Conservation (phyloP, 495 filamentous ascomycete genomes). For the Apiosordaria backusii region DNA sequence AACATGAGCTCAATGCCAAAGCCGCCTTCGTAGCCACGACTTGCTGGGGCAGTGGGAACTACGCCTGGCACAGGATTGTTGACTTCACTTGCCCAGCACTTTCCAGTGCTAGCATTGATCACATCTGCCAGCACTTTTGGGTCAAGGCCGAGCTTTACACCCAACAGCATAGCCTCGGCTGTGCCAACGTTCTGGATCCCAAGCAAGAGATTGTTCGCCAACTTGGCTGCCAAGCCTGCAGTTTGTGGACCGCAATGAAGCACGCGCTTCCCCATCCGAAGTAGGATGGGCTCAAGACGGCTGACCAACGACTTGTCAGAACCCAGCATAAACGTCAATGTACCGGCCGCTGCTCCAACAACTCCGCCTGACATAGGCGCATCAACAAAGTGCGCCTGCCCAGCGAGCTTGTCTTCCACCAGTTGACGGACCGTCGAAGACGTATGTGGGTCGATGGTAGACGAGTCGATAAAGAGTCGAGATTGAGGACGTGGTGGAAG, state of each 20-base stretch:
- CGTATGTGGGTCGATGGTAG: conserved; percentile 80
- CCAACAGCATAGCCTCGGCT: conserved; percentile 90
- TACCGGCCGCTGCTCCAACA: conserved; percentile 72
- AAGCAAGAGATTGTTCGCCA: conserved; percentile 91
- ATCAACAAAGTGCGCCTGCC: conserved; percentile 62
- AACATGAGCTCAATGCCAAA: conserved; percentile 82
- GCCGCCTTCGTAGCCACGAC: conserved; percentile 71
- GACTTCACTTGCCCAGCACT: conserved; percentile 86
- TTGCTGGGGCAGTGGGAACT: conserved; percentile 65
- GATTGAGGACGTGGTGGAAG: conserved; percentile 39
- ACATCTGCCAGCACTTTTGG: conserved; percentile 71
- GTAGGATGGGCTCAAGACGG: conserved; percentile 58
- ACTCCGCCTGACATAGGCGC: conserved; percentile 85
- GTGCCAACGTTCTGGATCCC: conserved; percentile 91
- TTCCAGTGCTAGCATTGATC: conserved; percentile 81
- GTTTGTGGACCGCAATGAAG: conserved; percentile 80
- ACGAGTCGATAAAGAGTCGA: conserved; percentile 75
- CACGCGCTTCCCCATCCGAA: conserved; percentile 76
- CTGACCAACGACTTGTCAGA: conserved; percentile 56
- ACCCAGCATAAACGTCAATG: conserved; percentile 85
- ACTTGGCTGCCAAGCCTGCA: conserved; percentile 75
- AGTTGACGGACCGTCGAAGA: conserved; percentile 63
- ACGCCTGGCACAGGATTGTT: conserved; percentile 94
- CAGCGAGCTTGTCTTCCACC: conserved; percentile 53
- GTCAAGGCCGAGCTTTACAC: conserved; percentile 78